Percentiles rank a stretch among this genome's conserved stretches.
These are phyloP conservation scores for Fusarium sp. DNA, from an alignment of 2,329 filamentous ascomycete genomes.

Conservation along the genomic window DNA sequence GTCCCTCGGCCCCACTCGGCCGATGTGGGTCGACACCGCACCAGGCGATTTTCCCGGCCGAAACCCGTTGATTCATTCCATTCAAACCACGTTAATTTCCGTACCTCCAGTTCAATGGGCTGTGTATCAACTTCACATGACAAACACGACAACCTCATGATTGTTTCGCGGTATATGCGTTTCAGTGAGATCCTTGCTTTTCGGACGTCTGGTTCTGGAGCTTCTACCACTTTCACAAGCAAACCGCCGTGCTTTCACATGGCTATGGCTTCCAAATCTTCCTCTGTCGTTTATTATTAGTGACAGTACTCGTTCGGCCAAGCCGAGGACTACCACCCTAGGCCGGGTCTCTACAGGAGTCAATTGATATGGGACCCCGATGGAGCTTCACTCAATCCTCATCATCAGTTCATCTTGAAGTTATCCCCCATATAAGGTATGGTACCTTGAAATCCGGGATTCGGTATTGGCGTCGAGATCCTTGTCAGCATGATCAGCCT, in stretches of 20 bases:
- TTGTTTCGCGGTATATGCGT: neutral
- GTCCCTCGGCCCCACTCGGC: slow-evolving; percentile 21
- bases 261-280: neutral
- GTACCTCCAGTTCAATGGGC: neutral
- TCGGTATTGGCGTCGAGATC: slow-evolving; percentile 23
- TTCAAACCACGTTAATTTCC: slow-evolving; percentile 1
- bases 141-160: neutral
- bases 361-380: neutral
- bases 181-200: neutral
- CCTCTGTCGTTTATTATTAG: neutral
- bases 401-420: slow-evolving; percentile 15
- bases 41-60: neutral
- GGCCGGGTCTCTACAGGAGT: slow-evolving; percentile 17
- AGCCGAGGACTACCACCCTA: slow-evolving; percentile 21
- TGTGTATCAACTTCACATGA: slow-evolving; percentile 1
- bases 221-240: slow-evolving; percentile 6
- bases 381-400: slow-evolving; percentile 5
- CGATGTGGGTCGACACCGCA: slow-evolving; percentile 16
- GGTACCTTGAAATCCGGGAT: slow-evolving; percentile 5
- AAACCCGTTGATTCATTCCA: neutral
- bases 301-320: slow-evolving; percentile 15
- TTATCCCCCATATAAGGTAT: neutral
- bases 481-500: slow-evolving; percentile 20
- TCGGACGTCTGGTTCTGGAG: neutral
- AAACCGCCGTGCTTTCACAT: slow-evolving; percentile 4